Conservation (phyloP, 768 basidiomycete species). For the Lactarius sanguifluus region DNA sequence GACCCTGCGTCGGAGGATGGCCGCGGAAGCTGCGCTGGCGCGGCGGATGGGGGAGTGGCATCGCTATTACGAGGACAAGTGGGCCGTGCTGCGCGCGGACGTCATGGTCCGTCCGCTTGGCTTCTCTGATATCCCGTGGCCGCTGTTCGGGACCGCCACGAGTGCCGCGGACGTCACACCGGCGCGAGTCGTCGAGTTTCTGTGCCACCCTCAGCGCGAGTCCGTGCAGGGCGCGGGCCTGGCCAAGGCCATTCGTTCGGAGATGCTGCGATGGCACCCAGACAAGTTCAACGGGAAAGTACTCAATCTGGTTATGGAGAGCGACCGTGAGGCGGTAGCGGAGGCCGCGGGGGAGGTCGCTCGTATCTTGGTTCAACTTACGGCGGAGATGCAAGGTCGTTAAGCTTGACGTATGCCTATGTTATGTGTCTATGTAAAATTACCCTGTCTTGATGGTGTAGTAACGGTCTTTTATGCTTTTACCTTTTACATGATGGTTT, state of each 20-base stretch:
- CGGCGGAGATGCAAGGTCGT: background rate
- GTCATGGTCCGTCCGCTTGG: slow-evolving; percentile 17
- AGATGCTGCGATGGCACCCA: slow-evolving; percentile 55
- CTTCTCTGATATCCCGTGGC: slow-evolving; percentile 47
- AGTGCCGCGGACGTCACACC: slow-evolving; percentile 39
- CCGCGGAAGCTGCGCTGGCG: slow-evolving; percentile 3
- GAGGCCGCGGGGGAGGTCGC: slow-evolving; percentile 43
- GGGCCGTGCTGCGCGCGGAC: slow-evolving; percentile 19
- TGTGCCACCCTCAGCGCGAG: slow-evolving; percentile 40
- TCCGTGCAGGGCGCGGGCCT: slow-evolving; percentile 35
- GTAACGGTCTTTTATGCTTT: background rate
- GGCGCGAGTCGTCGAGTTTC: slow-evolving; percentile 40
- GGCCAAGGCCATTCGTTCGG: slow-evolving; percentile 42
- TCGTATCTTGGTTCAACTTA: slow-evolving; percentile 43
- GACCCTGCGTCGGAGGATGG: background rate
- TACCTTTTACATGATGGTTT: background rate
- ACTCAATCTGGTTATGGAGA: slow-evolving; percentile 37
- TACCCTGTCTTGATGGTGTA: background rate
- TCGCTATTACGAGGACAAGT: slow-evolving; percentile 27
- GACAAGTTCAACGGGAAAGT: slow-evolving; percentile 49
- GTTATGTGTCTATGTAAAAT: background rate
- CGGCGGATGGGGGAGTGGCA: background rate
- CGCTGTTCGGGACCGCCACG: slow-evolving; percentile 34
- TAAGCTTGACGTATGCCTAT: background rate
- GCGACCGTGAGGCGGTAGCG: slow-evolving; percentile 38